Conservation (phyloP, 495 filamentous ascomycete species). For the Ramalina peruviana region DNA sequence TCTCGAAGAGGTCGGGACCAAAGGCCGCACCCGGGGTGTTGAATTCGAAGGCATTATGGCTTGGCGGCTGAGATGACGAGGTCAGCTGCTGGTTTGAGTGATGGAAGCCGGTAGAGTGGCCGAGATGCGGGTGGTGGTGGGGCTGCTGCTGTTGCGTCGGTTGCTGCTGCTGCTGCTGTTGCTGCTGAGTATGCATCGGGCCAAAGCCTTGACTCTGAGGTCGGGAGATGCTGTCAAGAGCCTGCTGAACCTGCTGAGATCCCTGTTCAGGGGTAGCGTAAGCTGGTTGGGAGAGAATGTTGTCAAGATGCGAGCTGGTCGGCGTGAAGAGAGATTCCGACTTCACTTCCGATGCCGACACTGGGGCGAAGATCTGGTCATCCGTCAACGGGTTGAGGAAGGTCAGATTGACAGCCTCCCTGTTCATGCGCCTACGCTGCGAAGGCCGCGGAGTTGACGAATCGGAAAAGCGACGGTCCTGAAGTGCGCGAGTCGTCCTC, state of each 20-base stretch:
- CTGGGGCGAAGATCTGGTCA: constrained; percentile 7
- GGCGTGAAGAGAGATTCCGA: constrained; percentile 11
- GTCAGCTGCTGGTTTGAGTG: neutral
- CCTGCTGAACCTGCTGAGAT: neutral
- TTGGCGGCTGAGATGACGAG: neutral
- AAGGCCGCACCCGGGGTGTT: constrained; percentile 6
- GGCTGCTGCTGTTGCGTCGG: constrained; percentile 5
- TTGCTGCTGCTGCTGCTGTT: neutral
- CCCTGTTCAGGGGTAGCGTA: constrained; percentile 3
- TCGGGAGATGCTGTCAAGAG: neutral
- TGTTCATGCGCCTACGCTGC: constrained; percentile 6
- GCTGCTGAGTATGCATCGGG: neutral
- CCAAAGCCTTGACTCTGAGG: neutral
- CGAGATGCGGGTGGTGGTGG: neutral
- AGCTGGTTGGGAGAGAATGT: constrained; percentile 2
- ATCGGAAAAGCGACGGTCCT: constrained; percentile 14
- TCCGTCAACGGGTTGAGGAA: constrained; percentile 7
- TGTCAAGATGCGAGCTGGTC: constrained; percentile 7
- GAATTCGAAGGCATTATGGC: constrained; percentile 6
- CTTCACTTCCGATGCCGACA: constrained; percentile 7
- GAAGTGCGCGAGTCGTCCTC: constrained; percentile 1
- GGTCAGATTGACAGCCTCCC: constrained; percentile 7
- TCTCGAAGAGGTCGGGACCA: constrained; percentile 5
- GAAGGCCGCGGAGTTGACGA: constrained; percentile 6
- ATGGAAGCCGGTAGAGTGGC: no score